phyloP scores from a whole-genome alignment of 2,329 filamentous ascomycete species.

The Fusarium irregulare region DNA sequence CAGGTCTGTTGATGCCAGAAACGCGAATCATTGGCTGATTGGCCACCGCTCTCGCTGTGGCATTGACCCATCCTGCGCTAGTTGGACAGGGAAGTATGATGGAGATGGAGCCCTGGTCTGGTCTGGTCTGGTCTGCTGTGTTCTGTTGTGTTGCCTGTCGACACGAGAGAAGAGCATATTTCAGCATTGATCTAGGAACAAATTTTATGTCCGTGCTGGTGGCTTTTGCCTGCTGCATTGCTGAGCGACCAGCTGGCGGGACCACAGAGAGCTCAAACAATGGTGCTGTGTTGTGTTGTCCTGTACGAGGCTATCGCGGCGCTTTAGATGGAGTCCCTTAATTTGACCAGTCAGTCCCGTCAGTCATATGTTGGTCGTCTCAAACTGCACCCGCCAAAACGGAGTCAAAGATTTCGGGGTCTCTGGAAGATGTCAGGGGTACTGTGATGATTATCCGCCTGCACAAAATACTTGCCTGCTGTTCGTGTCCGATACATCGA shows the following conservation, averaged over 20 bases:
- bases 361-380: conserved; percentile 26
- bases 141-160: conserved; percentile 1
- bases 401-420: conserved; percentile 33
- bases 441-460: conserved; percentile 14
- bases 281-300: conserved; percentile 37
- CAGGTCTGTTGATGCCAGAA: conserved; percentile 48
- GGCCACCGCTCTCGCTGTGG: conserved; percentile 40
- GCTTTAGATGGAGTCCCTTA: conserved; percentile 31
- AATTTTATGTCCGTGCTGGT: conserved; percentile 29
- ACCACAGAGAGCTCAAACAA: conserved; percentile 30
- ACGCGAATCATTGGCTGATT: conserved; percentile 42
- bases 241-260: conserved; percentile 29
- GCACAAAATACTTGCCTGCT: conserved; percentile 34
- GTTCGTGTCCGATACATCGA: conserved; percentile 16
- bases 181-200: conserved; percentile 33
- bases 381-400: conserved; percentile 13
- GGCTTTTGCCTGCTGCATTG: conserved; percentile 26
- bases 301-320: conserved; percentile 21
- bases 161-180: background rate
- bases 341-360: conserved; percentile 25
- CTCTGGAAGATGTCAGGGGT: conserved; percentile 30
- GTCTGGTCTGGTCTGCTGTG: conserved; percentile 1
- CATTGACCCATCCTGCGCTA: conserved; percentile 49
- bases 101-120: conserved; percentile 39
- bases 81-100: conserved; percentile 6